Percentiles rank a stretch among this genome's conserved stretches.
Conservation (phyloP, 371 early-diverging fungal species). For the Mortierella polycephala region DNA sequence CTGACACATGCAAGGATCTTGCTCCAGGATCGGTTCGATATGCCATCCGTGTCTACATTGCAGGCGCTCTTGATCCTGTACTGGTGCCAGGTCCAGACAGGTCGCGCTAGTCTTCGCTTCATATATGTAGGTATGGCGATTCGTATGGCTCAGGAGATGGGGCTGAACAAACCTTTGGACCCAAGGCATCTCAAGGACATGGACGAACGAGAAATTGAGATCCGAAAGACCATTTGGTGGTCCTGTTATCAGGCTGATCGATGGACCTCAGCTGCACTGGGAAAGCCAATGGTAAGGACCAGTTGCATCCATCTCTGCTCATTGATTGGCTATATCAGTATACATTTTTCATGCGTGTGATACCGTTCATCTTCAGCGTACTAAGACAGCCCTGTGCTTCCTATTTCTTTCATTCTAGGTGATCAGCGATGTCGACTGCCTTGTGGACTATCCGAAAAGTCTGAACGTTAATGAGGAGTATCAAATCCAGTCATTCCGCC, state of each 20-base stretch:
- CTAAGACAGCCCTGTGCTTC: too few species aligned
- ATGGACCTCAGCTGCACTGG: constrained; percentile 58
- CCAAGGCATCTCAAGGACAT: constrained; percentile 59
- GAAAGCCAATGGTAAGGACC: constrained; percentile 49
- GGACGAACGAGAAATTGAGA: constrained; percentile 63
- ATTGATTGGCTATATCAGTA: not conserved
- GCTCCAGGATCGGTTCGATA: constrained; percentile 69
- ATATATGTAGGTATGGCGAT: constrained; percentile 70
- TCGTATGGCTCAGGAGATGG: constrained; percentile 74
- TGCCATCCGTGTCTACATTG: constrained; percentile 64
- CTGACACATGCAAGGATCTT: constrained; percentile 66
- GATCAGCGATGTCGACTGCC: constrained; percentile 65
- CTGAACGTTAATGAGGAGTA: constrained; percentile 60
- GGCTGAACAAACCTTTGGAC: constrained; percentile 60
- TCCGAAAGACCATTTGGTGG: constrained; percentile 72
- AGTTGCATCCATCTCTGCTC: not conserved
- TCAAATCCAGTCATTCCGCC: constrained; percentile 58
- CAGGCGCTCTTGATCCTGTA: constrained; percentile 70
- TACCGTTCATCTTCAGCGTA: not conserved
- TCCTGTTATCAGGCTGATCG: constrained; percentile 71
- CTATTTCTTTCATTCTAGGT: constrained; percentile 18
- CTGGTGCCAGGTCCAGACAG: constrained; percentile 70
- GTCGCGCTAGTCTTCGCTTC: constrained; percentile 66
- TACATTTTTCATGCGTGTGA: not conserved
- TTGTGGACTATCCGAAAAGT: constrained; percentile 64